Base-by-base conservation (phyloP, 2,329 filamentous ascomycete genomes). In the Pseudocercospora crystallina region DNA sequence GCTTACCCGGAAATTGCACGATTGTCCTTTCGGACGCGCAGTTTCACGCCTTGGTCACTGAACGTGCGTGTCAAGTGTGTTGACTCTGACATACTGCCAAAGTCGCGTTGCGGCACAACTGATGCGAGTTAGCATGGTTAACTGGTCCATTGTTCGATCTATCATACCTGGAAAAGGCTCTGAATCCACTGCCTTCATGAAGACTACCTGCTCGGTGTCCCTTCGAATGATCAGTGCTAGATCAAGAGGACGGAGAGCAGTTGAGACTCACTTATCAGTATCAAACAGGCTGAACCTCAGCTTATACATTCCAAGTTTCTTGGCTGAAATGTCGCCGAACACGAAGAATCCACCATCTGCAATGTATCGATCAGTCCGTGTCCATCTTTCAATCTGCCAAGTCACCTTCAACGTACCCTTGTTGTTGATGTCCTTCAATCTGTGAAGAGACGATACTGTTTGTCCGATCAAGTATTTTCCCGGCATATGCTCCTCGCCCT, bases 321-420 rank as follows among this genome's bases (percentile, higher is more conserved):
- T 86, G 53, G 92, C 83, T 0, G 89, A 94, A 15, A 96, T 76
- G 69, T 96, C 90, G 5, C 87, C 87, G 69, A 95, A 95, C n/a
- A 95, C 85, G 64, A 95, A 95, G 72, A 90, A 95, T 1, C 85
- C 89, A 9, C 87, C 87, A 69, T 94, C 89, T 73, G 53, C n/a
- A 53, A 43, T 26, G 7, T 26, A 26, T 26, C 20, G 20, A 26
- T 26, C 20, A 26, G 20, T 7, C 20, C 55, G n/a, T 26, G n/a
- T 9, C 29, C 14, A 26, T 41, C 17, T 10, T 29, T 26, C 17
- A 5, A 8, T 3, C 20, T 7, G 7, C 4, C 20, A 4, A 4
- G 3, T 26, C 3, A 7, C 20, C 20, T 7, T 12, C 12, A 11
- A 39, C 26, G 5, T 26, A 56, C 53, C 53, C 31, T 60, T 60